Evolutionary conservation across 1,139 yeast species (phyloP), one percentile per base, ranked within the genome.

Genomic region (Lodderomyces parapsilosis): DNA sequence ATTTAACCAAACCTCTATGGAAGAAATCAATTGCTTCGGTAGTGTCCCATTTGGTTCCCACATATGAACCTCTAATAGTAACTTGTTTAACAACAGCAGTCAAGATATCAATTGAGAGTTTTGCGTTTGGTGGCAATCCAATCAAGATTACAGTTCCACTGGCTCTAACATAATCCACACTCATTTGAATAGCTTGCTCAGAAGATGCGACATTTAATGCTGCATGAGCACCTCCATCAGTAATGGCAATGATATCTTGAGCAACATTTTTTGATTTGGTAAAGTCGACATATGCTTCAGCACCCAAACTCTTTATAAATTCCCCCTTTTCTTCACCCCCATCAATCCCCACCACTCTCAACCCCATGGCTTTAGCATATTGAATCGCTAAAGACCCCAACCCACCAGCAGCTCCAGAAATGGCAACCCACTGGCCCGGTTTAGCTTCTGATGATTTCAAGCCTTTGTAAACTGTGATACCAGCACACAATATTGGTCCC

Each of bases 361-460:
- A 76, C 54, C 94, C 94, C 88, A 86, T 82, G 48, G 90, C 91
- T 63, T 73, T 78, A 49, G 91, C 94, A 68, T 83, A 86, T 66
- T 86, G 93, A 56, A 86, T 74, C 47, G 91, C 93, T 49, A 86
- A 70, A 40, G 90, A 78, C 49, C 95, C 95, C 57, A 86, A 76
- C 57, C 94, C 95, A 65, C 95, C 91, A 59, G 83, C 89, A 44
- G 91, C 91, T 66, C 95, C 94, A 49, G 88, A 80, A 56, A 86
- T 72, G 53, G 85, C 84, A 47, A 85, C 88, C 88, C 89, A 84
- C 58, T 86, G 80, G 58, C 93, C 94, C 41, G 91, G 80, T 42
- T 55, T 58, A 53, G 82, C 71, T 39, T 75, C 71, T 45, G 91
- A 83, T 40, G 82, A 79, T 74, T 85, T 85, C 57, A 86, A 68